Conservation (phyloP, 2,329 filamentous ascomycete genomes). For the Aspergillus persii region DNA sequence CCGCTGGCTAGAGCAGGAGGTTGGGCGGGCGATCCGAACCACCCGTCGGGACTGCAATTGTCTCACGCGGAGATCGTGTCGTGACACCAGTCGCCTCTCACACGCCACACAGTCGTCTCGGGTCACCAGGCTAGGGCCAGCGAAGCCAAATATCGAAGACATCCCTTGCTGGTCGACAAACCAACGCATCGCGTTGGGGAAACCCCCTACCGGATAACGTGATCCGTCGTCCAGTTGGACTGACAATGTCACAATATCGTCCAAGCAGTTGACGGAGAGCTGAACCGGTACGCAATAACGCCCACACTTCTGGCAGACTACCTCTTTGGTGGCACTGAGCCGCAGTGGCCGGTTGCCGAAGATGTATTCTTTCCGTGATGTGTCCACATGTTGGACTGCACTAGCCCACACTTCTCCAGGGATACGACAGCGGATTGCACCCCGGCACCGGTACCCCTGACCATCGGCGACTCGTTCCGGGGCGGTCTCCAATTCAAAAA, state of each 20-base stretch:
- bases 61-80: neutral
- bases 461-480: neutral
- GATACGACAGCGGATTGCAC: slow-evolving; percentile 3
- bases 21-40: neutral
- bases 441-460: neutral
- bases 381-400: neutral
- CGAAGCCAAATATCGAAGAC: neutral
- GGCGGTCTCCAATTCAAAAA: neutral
- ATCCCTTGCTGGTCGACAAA: slow-evolving; percentile 5
- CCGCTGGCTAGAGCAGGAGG: neutral
- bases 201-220: neutral
- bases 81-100: neutral
- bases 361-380: neutral
- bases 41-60: neutral
- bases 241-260: neutral
- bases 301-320: neutral
- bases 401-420: neutral
- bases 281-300: neutral
- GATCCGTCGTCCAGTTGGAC: neutral
- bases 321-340: neutral
- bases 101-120: slow-evolving; percentile 1
- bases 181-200: slow-evolving; percentile 1
- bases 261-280: neutral
- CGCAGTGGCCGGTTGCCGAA: neutral
- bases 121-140: neutral